Conservation (phyloP, 495 filamentous ascomycete genomes). For the Trichoderma gamsii region DNA sequence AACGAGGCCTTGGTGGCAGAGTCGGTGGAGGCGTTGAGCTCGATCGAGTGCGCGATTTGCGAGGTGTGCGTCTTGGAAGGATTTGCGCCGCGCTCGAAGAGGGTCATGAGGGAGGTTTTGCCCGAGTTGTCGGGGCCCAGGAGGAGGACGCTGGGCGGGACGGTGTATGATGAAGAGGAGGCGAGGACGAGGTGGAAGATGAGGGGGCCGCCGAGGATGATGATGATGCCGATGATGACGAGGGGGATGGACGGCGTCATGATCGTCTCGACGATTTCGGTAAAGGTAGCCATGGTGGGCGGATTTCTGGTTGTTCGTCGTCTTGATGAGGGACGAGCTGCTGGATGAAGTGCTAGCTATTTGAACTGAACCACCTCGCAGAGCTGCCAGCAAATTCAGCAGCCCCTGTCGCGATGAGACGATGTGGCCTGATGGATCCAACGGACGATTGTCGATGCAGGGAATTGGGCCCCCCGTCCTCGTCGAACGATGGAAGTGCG, state of each 20-base stretch:
- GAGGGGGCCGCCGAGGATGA: conserved; percentile 68
- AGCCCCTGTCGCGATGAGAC: neutral
- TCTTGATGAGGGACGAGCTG: neutral
- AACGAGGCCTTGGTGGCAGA: conserved; percentile 54
- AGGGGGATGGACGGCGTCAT: conserved; percentile 48
- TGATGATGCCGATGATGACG: conserved; percentile 58
- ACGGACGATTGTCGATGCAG: neutral
- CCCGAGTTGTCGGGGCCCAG: conserved; percentile 78
- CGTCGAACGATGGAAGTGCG: neutral
- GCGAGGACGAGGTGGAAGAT: conserved; percentile 74
- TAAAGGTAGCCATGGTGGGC: conserved; percentile 5
- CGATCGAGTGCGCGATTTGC: conserved; percentile 64
- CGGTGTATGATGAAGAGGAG: conserved; percentile 53
- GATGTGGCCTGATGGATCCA: conserved; percentile 6
- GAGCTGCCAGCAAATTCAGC: neutral
- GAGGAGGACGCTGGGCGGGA: conserved; percentile 75
- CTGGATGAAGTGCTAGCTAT: neutral
- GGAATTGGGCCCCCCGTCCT: neutral
- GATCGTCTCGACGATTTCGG: conserved; percentile 33
- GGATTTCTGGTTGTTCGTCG: conserved; percentile 20
- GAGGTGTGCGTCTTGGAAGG: conserved; percentile 70
- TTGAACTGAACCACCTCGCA: neutral
- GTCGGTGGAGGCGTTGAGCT: conserved; percentile 63
- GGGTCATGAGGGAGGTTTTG: conserved; percentile 82
- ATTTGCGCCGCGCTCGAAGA: conserved; percentile 44